These are phyloP conservation scores for Medicago ruthenica DNA, from an alignment of 306 rosid genomes.

Conservation along the genomic window DNA sequence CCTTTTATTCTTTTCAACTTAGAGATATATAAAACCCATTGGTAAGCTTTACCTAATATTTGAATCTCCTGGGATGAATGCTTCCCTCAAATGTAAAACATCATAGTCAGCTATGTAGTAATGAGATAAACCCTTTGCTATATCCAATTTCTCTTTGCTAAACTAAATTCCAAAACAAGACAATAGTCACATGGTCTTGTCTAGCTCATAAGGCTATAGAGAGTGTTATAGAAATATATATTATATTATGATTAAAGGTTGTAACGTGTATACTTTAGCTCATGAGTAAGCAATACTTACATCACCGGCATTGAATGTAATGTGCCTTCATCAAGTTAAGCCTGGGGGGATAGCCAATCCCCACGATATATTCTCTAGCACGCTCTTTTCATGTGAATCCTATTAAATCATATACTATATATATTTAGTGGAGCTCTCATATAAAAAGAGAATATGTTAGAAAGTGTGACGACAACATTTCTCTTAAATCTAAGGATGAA, in stretches of 20 bases:
- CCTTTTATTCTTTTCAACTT: not conserved
- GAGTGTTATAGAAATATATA: not conserved
- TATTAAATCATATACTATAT: too few relatives aligned
- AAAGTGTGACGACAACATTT: not conserved
- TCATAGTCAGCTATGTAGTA: slow-evolving; percentile 15
- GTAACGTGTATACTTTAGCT: not conserved
- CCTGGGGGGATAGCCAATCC: not conserved
- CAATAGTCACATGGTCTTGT: not conserved
- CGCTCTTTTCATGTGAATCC: not conserved
- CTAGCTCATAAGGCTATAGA: slow-evolving; percentile 1
- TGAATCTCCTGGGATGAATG: not conserved
- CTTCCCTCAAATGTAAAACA: slow-evolving; percentile 28
- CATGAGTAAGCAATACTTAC: slow-evolving; percentile 2
- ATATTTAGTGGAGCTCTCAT: not conserved
- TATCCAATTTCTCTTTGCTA: not conserved
- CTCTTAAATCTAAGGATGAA: not conserved
- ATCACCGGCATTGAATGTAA: too few relatives aligned
- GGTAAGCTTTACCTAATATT: slow-evolving; percentile 2
- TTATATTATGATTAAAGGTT: not conserved
- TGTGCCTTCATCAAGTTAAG: not conserved
- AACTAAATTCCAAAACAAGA: not conserved
- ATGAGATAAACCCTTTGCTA: not conserved
- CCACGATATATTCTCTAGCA: not conserved
- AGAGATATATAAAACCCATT: slow-evolving; percentile 6
- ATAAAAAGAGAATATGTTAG: not conserved